Evolutionary conservation across 164 flowering plant genomes (phyloP).

Genomic region (Paratinospora sagittata): DNA sequence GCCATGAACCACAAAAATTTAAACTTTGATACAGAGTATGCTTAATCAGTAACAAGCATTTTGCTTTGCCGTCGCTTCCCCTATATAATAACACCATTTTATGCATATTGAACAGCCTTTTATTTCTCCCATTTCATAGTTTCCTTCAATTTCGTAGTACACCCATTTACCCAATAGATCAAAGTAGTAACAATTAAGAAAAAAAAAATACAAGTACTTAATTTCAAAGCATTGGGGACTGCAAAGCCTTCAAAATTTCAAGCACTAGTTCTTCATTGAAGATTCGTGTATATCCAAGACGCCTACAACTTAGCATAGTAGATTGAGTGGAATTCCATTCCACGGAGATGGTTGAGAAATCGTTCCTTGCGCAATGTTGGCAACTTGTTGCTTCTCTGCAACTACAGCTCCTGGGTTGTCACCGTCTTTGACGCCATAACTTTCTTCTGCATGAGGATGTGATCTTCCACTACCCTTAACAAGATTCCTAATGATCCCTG

Average conservation of each 20-base stretch:
- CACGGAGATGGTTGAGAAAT: constrained; percentile 10
- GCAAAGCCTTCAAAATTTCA: neutral
- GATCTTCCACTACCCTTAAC: constrained; percentile 71
- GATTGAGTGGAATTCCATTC: constrained; percentile 18
- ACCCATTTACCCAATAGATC: no score
- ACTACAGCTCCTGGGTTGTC: constrained; percentile 8
- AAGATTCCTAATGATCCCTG: constrained; percentile 44
- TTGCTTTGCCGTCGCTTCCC: no score
- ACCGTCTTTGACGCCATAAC: neutral
- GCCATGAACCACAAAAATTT: no score
- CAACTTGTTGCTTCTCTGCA: constrained; percentile 22
- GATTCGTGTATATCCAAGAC: neutral
- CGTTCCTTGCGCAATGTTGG: constrained; percentile 17
- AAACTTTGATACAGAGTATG: no score
- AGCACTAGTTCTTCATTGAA: neutral
- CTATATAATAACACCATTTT: no score
- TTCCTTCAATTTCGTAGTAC: no score
- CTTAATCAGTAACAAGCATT: constrained; percentile 42
- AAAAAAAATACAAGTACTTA: no score
- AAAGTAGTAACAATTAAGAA: no score
- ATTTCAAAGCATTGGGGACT: neutral
- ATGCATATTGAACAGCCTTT: neutral
- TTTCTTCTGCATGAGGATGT: constrained; percentile 31
- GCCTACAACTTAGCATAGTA: neutral
- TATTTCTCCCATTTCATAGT: no score